Percentiles rank a stretch among this genome's conserved stretches.
phyloP scores from a whole-genome alignment of 805 yeast genomes.

The Soucietia sequanensis region DNA sequence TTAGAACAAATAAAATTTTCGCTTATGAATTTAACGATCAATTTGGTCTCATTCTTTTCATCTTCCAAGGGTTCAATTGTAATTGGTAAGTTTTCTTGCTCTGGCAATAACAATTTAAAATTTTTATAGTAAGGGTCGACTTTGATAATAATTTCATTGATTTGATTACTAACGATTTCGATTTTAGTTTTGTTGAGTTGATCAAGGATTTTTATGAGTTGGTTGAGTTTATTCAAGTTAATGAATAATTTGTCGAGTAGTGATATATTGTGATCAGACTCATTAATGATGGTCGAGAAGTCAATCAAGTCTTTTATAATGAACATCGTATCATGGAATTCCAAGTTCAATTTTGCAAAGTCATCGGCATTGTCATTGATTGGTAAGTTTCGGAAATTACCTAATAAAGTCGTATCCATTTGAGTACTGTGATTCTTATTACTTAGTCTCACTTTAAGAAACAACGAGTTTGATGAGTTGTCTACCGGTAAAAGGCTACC shows the following conservation, averaged over 20 bases:
- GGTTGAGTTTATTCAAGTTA: conserved; percentile 28
- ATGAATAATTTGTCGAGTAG: conserved; percentile 27
- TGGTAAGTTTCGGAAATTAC: conserved; percentile 24
- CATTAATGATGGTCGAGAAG: conserved; percentile 22
- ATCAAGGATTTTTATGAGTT: conserved; percentile 31
- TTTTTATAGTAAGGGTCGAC: conserved; percentile 22
- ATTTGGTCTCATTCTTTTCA: conserved; percentile 10
- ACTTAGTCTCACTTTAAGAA: conserved; percentile 27
- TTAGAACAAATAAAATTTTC: conserved; percentile 8
- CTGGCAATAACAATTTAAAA: conserved; percentile 18
- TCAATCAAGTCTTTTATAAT: conserved; percentile 28
- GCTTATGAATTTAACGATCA: conserved; percentile 13
- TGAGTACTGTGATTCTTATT: conserved; percentile 17
- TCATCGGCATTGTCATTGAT: conserved; percentile 17
- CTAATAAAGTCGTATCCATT: conserved; percentile 25
- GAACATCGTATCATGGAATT: conserved; percentile 22
- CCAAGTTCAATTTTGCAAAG: conserved; percentile 18
- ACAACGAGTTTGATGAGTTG: conserved; percentile 32
- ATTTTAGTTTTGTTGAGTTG: conserved; percentile 29
- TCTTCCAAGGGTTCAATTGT: conserved; percentile 3
- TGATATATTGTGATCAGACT: conserved; percentile 9
- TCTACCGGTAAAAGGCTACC: conserved; percentile 30
- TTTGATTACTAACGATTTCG: conserved; percentile 23
- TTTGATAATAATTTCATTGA: conserved; percentile 26
- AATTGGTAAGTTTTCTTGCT: conserved; percentile 8